Evolutionary conservation across 495 filamentous ascomycete species (phyloP).

Genomic region (Neurospora pannonica): DNA sequence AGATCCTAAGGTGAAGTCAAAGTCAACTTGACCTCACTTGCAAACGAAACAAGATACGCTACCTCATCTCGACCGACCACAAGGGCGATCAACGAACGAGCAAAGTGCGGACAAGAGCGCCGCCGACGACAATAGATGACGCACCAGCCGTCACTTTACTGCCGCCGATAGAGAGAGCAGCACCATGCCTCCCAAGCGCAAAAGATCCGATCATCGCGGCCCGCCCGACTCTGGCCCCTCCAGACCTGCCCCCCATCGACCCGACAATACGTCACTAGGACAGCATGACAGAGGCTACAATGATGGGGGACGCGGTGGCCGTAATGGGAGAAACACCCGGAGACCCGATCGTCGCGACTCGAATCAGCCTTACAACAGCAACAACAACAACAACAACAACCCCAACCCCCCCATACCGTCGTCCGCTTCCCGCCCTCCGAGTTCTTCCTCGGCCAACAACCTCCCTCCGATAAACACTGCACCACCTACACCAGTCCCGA

Average conservation of each 20-base stretch:
- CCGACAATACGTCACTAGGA: conserved; percentile 35
- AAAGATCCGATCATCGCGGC: conserved; percentile 37
- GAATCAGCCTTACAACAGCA: conserved; percentile 14
- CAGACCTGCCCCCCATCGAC: conserved; percentile 44
- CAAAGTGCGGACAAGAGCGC: not conserved
- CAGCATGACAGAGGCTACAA: conserved; percentile 43
- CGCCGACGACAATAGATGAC: conserved; percentile 16
- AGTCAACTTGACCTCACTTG: not conserved
- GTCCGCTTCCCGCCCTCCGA: conserved; percentile 31
- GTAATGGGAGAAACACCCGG: conserved; percentile 28
- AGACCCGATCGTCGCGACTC: conserved; percentile 39
- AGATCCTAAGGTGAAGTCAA: not conserved
- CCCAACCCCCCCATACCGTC: conserved; percentile 25
- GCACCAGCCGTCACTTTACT: conserved; percentile 2
- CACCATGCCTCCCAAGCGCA: conserved; percentile 45
- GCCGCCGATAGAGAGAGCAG: conserved; percentile 6
- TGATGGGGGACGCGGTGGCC: conserved; percentile 26
- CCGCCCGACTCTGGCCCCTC: conserved; percentile 32
- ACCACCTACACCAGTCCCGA: not conserved
- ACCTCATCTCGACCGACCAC: not conserved
- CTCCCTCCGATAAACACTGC: conserved; percentile 6
- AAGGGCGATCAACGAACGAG: not conserved
- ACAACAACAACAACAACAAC: not conserved
- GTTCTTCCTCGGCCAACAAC: conserved; percentile 31
- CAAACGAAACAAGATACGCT: not conserved